These are phyloP conservation scores for Barbarea vulgaris DNA, from an alignment of 345 rosid genomes.

Conservation along the genomic window DNA sequence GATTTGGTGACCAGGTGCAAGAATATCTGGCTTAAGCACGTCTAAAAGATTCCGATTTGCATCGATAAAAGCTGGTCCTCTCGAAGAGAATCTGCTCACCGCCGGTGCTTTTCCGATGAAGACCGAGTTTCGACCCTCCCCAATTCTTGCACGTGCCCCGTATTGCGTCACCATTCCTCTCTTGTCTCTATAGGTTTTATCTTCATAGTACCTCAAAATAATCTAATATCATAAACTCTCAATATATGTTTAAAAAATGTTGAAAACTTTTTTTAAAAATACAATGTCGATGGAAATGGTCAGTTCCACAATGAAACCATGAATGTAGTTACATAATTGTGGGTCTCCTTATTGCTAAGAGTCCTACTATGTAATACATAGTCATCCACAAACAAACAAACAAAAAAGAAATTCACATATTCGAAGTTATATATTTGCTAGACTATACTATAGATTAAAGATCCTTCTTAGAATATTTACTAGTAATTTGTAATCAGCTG, in stretches of 20 bases:
- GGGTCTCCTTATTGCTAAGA: not conserved
- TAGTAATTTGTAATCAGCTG: too few relatives aligned
- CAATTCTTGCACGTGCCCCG: conserved; percentile 54
- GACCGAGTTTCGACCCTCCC: conserved; percentile 68
- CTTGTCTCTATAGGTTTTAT: conserved; percentile 48
- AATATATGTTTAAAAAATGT: not conserved
- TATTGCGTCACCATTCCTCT: conserved; percentile 47
- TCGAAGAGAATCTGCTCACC: conserved; percentile 76
- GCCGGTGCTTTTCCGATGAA: conserved; percentile 55
- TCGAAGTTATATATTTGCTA: not conserved
- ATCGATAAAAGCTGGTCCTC: conserved; percentile 74
- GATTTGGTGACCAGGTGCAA: conserved; percentile 88
- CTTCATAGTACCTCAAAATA: conserved; percentile 61
- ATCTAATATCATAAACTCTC: conserved; percentile 44
- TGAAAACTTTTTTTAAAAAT: too few relatives aligned
- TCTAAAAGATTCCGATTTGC: conserved; percentile 50
- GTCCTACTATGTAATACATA: not conserved
- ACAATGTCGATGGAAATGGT: not conserved
- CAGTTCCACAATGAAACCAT: not conserved
- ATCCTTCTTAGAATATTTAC: too few relatives aligned
- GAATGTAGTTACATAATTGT: not conserved
- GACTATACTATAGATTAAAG: not conserved
- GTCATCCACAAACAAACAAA: not conserved
- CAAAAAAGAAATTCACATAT: not conserved
- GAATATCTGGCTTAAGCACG: conserved; percentile 81